Conservation (phyloP, 2,329 filamentous ascomycete genomes). For the Epichloe sp. region DNA sequence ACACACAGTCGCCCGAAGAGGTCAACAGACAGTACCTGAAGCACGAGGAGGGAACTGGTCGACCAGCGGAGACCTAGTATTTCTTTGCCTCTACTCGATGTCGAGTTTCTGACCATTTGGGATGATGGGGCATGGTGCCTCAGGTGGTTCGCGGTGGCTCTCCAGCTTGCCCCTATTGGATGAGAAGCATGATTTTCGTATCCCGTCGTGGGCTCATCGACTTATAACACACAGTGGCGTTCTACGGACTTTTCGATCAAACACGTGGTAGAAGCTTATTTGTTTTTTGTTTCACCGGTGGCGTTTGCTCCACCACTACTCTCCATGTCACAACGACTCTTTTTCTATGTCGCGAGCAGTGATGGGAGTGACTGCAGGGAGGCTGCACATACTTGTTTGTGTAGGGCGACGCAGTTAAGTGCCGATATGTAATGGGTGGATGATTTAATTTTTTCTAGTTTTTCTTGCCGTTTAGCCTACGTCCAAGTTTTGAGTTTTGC, state of each 20-base stretch:
- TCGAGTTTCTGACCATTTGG: not conserved
- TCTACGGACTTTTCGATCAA: not conserved
- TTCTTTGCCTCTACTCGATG: not conserved
- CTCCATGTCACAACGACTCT: not conserved
- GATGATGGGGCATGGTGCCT: not conserved
- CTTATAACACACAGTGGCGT: not conserved
- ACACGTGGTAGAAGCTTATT: too few relatives aligned
- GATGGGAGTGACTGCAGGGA: too few relatives aligned
- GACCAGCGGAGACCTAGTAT: constrained; percentile 11
- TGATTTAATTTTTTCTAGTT: not conserved
- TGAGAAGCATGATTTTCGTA: not conserved
- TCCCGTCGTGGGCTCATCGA: not conserved
- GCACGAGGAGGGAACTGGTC: constrained; percentile 21
- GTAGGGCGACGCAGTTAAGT: too few relatives aligned
- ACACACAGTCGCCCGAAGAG: constrained; percentile 36
- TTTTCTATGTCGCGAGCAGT: too few relatives aligned
- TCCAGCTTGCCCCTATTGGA: not conserved
- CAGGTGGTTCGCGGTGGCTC: too few relatives aligned
- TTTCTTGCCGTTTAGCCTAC: not conserved
- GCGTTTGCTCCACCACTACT: not conserved
- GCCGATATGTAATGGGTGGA: not conserved
- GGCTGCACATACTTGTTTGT: too few relatives aligned
- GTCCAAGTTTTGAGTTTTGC: not conserved
- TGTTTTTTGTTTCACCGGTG: not conserved
- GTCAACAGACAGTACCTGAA: constrained; percentile 40